phyloP scores from a whole-genome alignment of 257 asterid species.

The Striga asiatica region DNA sequence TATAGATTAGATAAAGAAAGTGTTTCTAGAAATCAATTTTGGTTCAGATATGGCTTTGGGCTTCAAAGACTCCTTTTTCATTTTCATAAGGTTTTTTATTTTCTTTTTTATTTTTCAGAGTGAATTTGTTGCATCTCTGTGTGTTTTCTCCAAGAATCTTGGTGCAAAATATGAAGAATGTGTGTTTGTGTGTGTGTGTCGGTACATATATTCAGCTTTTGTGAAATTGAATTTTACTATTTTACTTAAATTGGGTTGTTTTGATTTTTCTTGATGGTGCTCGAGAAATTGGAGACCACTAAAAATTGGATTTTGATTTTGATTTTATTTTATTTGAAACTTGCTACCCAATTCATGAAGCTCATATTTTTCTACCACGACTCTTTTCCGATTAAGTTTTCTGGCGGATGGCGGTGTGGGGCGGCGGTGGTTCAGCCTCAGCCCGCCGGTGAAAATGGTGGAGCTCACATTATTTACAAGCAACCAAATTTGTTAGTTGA shows the following conservation, averaged over 20 bases:
- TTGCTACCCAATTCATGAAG: too few relatives aligned
- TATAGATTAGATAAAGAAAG: constrained; percentile 14
- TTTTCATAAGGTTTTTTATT: too few relatives aligned
- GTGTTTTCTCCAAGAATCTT: background rate
- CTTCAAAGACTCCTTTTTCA: background rate
- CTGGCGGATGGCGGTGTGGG: background rate
- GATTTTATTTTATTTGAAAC: too few relatives aligned
- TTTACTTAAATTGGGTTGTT: too few relatives aligned
- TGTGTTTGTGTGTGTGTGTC: background rate
- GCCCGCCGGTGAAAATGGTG: background rate
- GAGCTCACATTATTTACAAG: background rate
- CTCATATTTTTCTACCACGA: too few relatives aligned
- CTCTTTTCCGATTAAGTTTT: too few relatives aligned
- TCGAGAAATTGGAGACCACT: too few relatives aligned
- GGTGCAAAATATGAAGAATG: background rate
- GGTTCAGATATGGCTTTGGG: constrained; percentile 19
- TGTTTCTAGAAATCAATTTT: constrained; percentile 3
- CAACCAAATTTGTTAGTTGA: background rate
- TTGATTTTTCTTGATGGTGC: too few relatives aligned
- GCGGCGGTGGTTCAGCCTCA: background rate
- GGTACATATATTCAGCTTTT: background rate
- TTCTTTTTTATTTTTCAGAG: too few relatives aligned
- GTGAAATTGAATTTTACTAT: too few relatives aligned
- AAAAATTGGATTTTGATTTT: too few relatives aligned
- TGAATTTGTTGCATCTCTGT: too few relatives aligned